Evolutionary conservation across 163 green algal genomes (phyloP).

Genomic region (Trebouxiophyceae sp.): DNA sequence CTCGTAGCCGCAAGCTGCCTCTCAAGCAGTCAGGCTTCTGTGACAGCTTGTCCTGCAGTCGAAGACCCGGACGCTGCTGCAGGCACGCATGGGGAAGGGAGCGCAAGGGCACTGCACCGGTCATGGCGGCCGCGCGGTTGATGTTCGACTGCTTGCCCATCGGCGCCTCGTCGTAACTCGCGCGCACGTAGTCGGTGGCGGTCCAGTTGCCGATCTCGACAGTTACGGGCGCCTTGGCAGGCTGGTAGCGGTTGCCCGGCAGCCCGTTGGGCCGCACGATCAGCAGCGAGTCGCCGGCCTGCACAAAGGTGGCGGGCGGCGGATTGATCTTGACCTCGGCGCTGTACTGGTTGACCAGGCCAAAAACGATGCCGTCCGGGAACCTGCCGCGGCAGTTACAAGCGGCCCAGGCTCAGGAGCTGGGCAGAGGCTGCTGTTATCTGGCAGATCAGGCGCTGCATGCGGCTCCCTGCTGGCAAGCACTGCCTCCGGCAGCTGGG

Average conservation of each 20-base stretch:
- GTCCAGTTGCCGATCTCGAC: background rate
- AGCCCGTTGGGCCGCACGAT: constrained; percentile 13
- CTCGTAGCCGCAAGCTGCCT: no score
- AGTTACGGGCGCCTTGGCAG: background rate
- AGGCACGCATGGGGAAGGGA: background rate
- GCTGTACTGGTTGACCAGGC: constrained; percentile 16
- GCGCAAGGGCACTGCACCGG: no score
- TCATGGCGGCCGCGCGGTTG: background rate
- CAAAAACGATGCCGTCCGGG: constrained; percentile 28
- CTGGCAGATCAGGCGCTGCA: no score
- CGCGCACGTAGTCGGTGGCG: constrained; percentile 3
- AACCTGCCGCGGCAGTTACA: no score
- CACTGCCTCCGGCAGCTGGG: no score
- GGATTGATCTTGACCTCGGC: constrained; percentile 21
- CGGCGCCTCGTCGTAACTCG: constrained; percentile 18
- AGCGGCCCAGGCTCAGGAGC: no score
- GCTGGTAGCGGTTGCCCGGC: background rate
- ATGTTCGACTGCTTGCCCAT: background rate
- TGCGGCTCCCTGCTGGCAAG: no score
- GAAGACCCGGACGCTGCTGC: no score
- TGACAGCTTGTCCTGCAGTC: no score
- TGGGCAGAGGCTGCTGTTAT: no score
- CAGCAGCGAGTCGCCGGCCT: constrained; percentile 24
- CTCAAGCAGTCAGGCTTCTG: no score
- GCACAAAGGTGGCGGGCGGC: constrained; percentile 7